These are phyloP conservation scores for Acanthamoeba castellanii DNA, from an alignment of 208 protist species.

Conservation along the genomic window DNA sequence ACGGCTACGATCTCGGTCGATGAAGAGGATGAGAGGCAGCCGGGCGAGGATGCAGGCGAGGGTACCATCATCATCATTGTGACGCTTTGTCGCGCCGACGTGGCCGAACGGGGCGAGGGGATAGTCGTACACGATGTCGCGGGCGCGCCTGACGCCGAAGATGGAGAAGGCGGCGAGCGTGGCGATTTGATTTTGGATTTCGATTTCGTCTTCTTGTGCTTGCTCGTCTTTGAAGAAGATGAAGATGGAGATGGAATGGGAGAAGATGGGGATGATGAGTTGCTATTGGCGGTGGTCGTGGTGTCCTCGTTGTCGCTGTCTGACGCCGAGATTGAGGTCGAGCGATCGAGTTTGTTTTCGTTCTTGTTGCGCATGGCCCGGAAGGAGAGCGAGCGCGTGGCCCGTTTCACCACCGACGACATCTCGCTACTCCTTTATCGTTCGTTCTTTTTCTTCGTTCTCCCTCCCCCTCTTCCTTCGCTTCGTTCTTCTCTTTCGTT, in stretches of 20 bases:
- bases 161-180: too few species aligned
- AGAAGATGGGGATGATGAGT: neutral
- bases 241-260: neutral
- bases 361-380: slow-evolving; percentile 1
- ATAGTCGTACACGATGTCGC: neutral
- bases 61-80: neutral
- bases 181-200: too few species aligned
- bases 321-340: neutral
- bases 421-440: neutral
- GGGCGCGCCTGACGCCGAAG: neutral
- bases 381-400: slow-evolving; percentile 28
- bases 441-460: neutral
- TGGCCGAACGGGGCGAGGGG: neutral
- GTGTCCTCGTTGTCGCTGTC: slow-evolving; percentile 17
- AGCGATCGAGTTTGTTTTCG: neutral
- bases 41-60: slow-evolving; percentile 5
- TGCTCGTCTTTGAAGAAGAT: too few species aligned
- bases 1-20: neutral
- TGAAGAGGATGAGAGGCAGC: neutral
- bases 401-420: slow-evolving; percentile 19
- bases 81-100: neutral
- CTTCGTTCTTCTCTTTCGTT: too few species aligned
- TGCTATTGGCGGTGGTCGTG: too few species aligned
- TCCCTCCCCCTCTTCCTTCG: neutral
- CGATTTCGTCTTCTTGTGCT: too few species aligned